A percentile compares a stretch with the other conserved stretches of the same genome.
phyloP scores from a whole-genome alignment of 2,329 filamentous ascomycete genomes.

The Trichophyton equinum region DNA sequence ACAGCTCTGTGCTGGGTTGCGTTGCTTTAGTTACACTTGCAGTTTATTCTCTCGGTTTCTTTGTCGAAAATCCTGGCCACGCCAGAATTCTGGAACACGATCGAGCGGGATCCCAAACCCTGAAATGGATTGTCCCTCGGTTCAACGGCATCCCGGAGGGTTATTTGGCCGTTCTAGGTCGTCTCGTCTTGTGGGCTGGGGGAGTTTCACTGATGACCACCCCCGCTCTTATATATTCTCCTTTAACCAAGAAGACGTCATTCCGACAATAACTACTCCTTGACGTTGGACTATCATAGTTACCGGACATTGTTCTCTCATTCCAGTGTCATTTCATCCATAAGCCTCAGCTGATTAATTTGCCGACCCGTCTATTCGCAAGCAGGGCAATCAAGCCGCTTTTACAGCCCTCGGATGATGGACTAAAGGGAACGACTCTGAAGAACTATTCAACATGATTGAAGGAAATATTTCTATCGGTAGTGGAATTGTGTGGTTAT shows the following conservation, averaged over 20 bases:
- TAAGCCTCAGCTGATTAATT: not conserved
- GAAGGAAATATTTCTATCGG: conserved; percentile 7
- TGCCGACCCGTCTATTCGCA: not conserved
- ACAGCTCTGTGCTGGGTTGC: too few species aligned
- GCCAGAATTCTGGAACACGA: too few species aligned
- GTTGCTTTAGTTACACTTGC: too few species aligned
- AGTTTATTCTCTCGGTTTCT: too few species aligned
- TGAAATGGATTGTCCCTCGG: not conserved
- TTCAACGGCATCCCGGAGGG: not conserved
- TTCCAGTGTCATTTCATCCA: not conserved
- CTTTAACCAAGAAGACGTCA: not conserved
- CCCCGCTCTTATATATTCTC: not conserved
- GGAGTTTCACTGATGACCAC: not conserved
- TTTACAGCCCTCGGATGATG: not conserved
- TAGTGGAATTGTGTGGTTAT: conserved; percentile 2
- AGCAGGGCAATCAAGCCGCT: not conserved
- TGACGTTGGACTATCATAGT: too few species aligned
- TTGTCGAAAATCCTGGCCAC: too few species aligned
- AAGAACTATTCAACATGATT: conserved; percentile 8
- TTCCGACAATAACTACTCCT: not conserved
- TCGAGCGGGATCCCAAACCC: too few species aligned
- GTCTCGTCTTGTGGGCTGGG: not conserved
- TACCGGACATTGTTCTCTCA: not conserved
- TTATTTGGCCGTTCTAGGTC: not conserved
- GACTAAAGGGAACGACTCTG: not conserved